Percentiles rank a stretch among this genome's conserved stretches.
phyloP scores from a whole-genome alignment of 2,329 filamentous ascomycete genomes.

The Sporothrix protearum region DNA sequence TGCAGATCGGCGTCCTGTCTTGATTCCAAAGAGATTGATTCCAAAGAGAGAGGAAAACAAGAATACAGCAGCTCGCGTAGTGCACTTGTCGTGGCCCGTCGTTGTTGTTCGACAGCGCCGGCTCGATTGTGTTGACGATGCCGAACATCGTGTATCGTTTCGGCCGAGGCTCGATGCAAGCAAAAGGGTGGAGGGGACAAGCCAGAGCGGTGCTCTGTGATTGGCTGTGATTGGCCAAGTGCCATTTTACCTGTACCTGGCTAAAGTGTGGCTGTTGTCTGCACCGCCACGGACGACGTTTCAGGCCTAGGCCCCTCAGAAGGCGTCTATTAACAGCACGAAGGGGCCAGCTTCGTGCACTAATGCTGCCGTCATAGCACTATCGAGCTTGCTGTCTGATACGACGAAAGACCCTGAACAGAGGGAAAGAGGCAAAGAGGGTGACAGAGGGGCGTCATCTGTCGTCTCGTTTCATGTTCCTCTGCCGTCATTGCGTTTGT shows the following conservation, averaged over 20 bases:
- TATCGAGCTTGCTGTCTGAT: conserved; percentile 7
- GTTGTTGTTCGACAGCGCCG: background rate
- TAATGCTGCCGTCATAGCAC: conserved; percentile 8
- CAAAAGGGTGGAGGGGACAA: background rate
- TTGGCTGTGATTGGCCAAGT: too few relatives aligned
- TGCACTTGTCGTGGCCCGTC: background rate
- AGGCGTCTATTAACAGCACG: background rate
- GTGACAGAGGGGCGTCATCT: conserved; percentile 5
- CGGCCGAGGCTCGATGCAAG: conserved; percentile 11
- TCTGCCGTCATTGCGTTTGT: background rate
- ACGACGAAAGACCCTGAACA: background rate
- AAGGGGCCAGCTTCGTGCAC: background rate
- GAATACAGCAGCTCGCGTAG: background rate
- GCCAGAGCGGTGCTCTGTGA: background rate
- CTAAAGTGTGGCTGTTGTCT: conserved; percentile 1
- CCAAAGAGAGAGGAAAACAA: too few relatives aligned
- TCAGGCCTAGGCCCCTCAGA: background rate
- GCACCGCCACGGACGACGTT: conserved; percentile 15
- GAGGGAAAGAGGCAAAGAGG: background rate
- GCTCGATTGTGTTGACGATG: background rate
- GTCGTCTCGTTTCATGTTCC: background rate
- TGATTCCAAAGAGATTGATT: too few relatives aligned
- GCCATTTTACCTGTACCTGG: background rate
- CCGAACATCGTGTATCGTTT: background rate
- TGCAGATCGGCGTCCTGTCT: background rate